Evolutionary conservation across 192 early-diverging fungal species (phyloP), one percentile per base, ranked within the genome.

Genomic region (Coemansia furcata): DNA sequence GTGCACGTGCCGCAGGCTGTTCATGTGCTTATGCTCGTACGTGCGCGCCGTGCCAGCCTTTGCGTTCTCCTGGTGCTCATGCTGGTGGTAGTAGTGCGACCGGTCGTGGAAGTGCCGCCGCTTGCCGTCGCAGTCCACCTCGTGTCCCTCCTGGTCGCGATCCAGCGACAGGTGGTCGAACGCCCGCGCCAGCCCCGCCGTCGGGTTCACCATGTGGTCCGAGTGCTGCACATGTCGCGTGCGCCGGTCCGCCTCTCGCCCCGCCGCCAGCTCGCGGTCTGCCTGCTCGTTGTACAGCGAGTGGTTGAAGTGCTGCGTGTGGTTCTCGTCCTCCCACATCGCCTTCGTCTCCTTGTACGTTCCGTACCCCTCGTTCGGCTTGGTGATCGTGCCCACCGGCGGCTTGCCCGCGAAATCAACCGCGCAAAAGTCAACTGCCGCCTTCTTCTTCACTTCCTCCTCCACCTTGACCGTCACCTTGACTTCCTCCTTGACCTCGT

Each of bases 11-110:
- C 77, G 77, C 71, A 77, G 74, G 63, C 71, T 77, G 74, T 84
- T 84, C 78, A 84, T 76, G 66, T 84, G 82, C 77, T 84, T 84
- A 77, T 84, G 77, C 77, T 84, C 82, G 73, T 84, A 84, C 21
- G 77, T 73, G 63, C 78, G 77, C 61, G 76, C 72, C 17, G 75
- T 77, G 57, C 83, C 83, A 26, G 71, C 69, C 63, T 80, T 80
- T 47, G 72, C 77, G 72, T 84, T 78, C 72, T 84, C 83, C 77
- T 84, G 74, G 67, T 80, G 83, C 78, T 84, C 83, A 68, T 76
- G 74, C 78, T 84, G 83, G 78, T 84, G 83, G 78, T 84, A 84
- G 74, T 77, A 84, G 69, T 79, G 78, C 65, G 77, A 77, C 61
- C 78, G 78, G 72, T 84, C 83, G 63, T 76, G 71, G 71, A 80